These are phyloP conservation scores for Trypanosomatidae sp. DNA, from an alignment of 208 protist species.

Conservation along the genomic window DNA sequence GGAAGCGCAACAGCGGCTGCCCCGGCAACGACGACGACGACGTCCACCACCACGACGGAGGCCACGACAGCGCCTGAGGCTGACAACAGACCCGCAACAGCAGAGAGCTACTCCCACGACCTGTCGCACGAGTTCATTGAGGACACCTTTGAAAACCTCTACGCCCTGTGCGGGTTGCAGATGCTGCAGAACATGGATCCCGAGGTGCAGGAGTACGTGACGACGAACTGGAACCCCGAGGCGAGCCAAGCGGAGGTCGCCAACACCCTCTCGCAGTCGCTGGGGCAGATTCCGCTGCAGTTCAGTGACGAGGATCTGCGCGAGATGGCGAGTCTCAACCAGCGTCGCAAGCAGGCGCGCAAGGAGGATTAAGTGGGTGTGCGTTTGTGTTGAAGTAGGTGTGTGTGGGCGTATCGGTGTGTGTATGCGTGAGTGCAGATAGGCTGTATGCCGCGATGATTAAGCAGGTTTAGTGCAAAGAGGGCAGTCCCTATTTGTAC, in stretches of 20 bases:
- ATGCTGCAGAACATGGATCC: slow-evolving; percentile 48
- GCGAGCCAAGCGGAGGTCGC: slow-evolving; percentile 23
- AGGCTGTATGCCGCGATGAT: no score
- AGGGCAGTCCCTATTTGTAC: no score
- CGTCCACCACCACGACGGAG: no score
- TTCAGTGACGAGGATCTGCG: slow-evolving; percentile 45
- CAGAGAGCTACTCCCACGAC: slow-evolving; percentile 77
- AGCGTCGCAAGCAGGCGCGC: not conserved
- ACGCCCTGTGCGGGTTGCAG: slow-evolving; percentile 65
- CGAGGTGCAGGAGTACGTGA: slow-evolving; percentile 37
- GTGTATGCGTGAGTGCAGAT: no score
- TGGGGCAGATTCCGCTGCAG: slow-evolving; percentile 48
- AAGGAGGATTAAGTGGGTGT: no score
- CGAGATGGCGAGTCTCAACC: slow-evolving; percentile 31
- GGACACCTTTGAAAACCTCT: slow-evolving; percentile 81
- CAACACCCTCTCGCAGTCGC: slow-evolving; percentile 33
- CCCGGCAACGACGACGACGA: no score
- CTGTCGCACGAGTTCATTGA: slow-evolving; percentile 79
- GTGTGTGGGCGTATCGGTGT: no score
- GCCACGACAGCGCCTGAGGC: no score
- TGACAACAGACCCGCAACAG: no score
- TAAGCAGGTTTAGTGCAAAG: no score
- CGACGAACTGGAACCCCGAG: slow-evolving; percentile 26
- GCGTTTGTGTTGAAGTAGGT: no score
- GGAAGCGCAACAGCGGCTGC: no score